Conservation (phyloP, 352 stramenopile genomes). For the Halophytophthora batemanensis region DNA sequence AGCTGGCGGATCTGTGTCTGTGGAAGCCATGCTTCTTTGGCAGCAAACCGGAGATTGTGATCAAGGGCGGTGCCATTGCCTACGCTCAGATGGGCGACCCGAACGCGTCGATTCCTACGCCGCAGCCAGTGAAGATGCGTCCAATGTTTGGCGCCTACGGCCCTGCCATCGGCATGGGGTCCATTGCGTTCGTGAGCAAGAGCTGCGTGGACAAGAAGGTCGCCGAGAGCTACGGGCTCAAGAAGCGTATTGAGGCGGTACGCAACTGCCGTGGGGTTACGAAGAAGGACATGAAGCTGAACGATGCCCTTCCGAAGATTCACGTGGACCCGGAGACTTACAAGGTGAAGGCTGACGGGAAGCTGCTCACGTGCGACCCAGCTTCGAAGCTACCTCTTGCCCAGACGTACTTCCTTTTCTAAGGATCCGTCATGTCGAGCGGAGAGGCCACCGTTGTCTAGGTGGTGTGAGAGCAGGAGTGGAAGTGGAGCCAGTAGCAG, state of each 20-base stretch:
- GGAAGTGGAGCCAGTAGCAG: background rate
- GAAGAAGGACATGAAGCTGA: slow-evolving; percentile 97
- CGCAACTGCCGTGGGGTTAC: slow-evolving; percentile 77
- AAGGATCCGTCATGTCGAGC: slow-evolving; percentile 11
- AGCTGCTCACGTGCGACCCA: slow-evolving; percentile 86
- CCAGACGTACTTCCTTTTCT: slow-evolving; percentile 95
- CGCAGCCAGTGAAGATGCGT: slow-evolving; percentile 94
- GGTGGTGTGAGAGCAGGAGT: background rate
- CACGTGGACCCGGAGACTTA: slow-evolving; percentile 96
- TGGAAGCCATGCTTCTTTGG: slow-evolving; percentile 96
- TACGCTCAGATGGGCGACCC: slow-evolving; percentile 97
- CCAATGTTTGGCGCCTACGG: slow-evolving; percentile 91
- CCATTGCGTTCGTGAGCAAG: slow-evolving; percentile 90
- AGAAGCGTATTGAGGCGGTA: slow-evolving; percentile 87
- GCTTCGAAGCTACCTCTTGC: slow-evolving; percentile 85
- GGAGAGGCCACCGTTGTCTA: background rate
- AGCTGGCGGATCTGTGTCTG: slow-evolving; percentile 93
- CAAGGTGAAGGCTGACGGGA: slow-evolving; percentile 89
- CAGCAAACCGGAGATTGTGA: slow-evolving; percentile 94
- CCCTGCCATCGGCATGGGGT: slow-evolving; percentile 54
- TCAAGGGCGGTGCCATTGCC: slow-evolving; percentile 94
- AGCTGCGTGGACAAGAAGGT: slow-evolving; percentile 73
- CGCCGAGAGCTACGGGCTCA: slow-evolving; percentile 72
- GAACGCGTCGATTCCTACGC: slow-evolving; percentile 96
- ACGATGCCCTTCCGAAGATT: slow-evolving; percentile 92